A percentile compares a stretch with the other conserved stretches of the same genome.
These are phyloP conservation scores for Chlorella sp. DNA, from an alignment of 139 green algal genomes.

Conservation along the genomic window DNA sequence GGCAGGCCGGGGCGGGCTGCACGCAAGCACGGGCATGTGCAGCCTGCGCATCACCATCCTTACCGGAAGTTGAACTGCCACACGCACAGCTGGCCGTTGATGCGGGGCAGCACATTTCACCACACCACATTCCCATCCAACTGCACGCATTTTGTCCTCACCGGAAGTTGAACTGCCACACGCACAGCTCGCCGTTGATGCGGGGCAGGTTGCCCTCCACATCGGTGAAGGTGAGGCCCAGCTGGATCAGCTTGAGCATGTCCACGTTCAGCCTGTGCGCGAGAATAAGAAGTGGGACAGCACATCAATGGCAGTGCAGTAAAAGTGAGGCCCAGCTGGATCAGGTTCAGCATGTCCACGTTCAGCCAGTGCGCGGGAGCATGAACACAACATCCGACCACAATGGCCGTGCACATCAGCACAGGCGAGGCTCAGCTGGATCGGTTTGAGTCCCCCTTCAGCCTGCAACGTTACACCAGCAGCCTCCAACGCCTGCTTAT, in stretches of 20 bases:
- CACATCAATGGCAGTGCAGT: too few species aligned
- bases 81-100: constrained; percentile 87
- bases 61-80: constrained; percentile 99
- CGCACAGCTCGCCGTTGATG: constrained; percentile 84
- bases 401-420: too few species aligned
- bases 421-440: constrained; percentile 98
- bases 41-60: too few species aligned
- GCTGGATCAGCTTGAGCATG: constrained; percentile 99
- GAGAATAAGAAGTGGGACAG: background rate
- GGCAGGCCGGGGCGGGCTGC: too few species aligned
- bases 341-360: constrained; percentile 99
- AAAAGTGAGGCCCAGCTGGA: constrained; percentile 98
- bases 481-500: too few species aligned
- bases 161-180: constrained; percentile 99
- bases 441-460: constrained; percentile 99
- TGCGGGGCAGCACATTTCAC: constrained; percentile 72
- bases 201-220: constrained; percentile 87
- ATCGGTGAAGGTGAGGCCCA: constrained; percentile 97
- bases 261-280: constrained; percentile 93
- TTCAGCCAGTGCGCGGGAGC: constrained; percentile 85
- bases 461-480: too few species aligned
- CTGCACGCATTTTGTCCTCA: too few species aligned
- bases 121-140: too few species aligned
- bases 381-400: too few species aligned
- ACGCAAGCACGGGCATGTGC: too few species aligned